Evolutionary conservation across 495 filamentous ascomycete species (phyloP).

Genomic region (Aspergillus olivimuriae): DNA sequence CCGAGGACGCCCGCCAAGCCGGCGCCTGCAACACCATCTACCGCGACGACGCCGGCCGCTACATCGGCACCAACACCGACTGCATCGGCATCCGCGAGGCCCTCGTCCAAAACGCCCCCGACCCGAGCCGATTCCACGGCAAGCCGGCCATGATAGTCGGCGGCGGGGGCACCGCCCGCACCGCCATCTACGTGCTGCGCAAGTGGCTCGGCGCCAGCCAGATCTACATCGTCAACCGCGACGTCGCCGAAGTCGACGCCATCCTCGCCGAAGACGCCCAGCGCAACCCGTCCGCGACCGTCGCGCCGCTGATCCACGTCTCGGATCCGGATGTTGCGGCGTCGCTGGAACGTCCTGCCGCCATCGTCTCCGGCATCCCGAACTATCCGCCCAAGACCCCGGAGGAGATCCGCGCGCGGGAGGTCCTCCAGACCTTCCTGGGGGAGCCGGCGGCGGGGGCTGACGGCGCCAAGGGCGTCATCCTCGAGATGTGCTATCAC

Average conservation of each 20-base stretch:
- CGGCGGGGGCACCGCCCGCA: constrained; percentile 64
- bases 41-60: constrained; percentile 41
- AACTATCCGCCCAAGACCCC: constrained; percentile 59
- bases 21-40: constrained; percentile 74
- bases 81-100: constrained; percentile 66
- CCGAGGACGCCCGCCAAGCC: constrained; percentile 58
- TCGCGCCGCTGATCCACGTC: constrained; percentile 48
- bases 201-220: constrained; percentile 56
- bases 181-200: constrained; percentile 61
- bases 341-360: constrained; percentile 48
- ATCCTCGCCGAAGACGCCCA: constrained; percentile 47
- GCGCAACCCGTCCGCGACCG: constrained; percentile 33
- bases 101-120: constrained; percentile 52
- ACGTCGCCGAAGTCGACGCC: constrained; percentile 53
- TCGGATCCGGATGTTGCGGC: constrained; percentile 49
- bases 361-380: constrained; percentile 61
- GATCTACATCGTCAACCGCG: constrained; percentile 68
- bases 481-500: constrained; percentile 79
- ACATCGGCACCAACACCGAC: constrained; percentile 70
- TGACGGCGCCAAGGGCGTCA: constrained; percentile 47
- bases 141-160: constrained; percentile 57
- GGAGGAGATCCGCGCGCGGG: constrained; percentile 50
- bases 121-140: constrained; percentile 37
- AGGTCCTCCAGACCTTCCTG: constrained; percentile 51
- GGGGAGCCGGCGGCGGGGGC: constrained; percentile 11